Evolutionary conservation across 2,329 filamentous ascomycete genomes (phyloP), one percentile per base, ranked within the genome.

Genomic region (Penicillium sp.): DNA sequence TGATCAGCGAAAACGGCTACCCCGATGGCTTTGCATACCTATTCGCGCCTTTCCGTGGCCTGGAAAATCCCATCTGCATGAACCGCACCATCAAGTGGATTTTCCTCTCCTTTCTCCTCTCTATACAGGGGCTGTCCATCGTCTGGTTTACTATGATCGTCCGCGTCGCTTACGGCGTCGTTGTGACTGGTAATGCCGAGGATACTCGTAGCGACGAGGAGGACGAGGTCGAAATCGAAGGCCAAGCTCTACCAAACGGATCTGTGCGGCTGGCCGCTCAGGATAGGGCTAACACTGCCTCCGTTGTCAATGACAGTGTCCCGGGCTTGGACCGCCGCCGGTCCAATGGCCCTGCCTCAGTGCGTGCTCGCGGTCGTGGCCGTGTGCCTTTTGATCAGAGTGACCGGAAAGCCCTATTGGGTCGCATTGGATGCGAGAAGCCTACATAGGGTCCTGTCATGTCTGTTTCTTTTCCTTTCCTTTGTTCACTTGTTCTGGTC

Each of bases 121-220:
- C 87, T 35, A 81, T 99, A 22, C 92, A 97, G 74, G 78, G 81
- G 22, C 82, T 99, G 51, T 92, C 89, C 29, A 78, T 96, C 33
- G 81, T 89, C 58, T 97, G 94, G 94, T 96, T 97, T 69, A 82
- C 80, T 59, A 89, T 96, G 86, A 96, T 97, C 63, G 75, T 92
- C 37, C 85, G 86, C 54, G 89, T 99, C 2, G 92, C 92, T 22
- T 81, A 89, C 59, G 87, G 88, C 58, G 92, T 97, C 6, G 70
- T 97, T 33, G 83, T 82, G 49, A 71, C 68, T 18, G 92, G 93
- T 29, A 84, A 85, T 29, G 92, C 93, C 5, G 92, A 97, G 60
- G 94, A 99, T 69, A 83, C 85, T 18, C 86, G 94, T 53, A 96
- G 90, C 60, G 93, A 97, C 64, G 88, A 78, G 6, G 89, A 87